Evolutionary conservation across 495 filamentous ascomycete species (phyloP).

Genomic region (Aspergillus egyptiacus): DNA sequence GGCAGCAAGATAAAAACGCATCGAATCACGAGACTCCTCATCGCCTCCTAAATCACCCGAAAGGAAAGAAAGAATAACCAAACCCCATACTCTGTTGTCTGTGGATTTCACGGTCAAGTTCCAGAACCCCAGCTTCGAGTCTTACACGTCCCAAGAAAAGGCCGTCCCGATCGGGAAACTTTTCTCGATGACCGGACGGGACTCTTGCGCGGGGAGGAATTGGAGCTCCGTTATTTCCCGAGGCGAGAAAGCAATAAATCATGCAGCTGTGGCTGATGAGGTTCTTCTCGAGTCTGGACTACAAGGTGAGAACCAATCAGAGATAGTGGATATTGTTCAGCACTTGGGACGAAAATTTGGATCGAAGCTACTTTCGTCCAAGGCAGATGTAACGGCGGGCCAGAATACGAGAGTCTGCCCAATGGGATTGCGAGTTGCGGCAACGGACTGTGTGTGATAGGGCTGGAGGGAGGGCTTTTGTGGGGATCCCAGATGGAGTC

Average conservation of each 20-base stretch:
- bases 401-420: not conserved
- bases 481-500: not conserved
- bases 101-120: no score
- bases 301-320: not conserved
- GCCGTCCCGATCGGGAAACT: conserved; percentile 7
- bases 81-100: no score
- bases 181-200: not conserved
- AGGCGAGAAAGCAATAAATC: not conserved
- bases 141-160: no score
- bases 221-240: conserved; percentile 4
- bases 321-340: not conserved
- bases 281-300: not conserved
- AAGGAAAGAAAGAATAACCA: no score
- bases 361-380: no score
- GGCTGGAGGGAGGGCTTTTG: not conserved
- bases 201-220: not conserved
- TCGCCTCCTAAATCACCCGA: no score
- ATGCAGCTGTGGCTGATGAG: not conserved
- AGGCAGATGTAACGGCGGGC: not conserved
- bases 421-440: not conserved
- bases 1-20: no score
- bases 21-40: no score
- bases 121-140: no score
- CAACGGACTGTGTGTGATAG: conserved; percentile 6
- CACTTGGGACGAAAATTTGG: no score